Evolutionary conservation across 192 early-diverging fungal genomes (phyloP).

Genomic region (Coemansia sp.): DNA sequence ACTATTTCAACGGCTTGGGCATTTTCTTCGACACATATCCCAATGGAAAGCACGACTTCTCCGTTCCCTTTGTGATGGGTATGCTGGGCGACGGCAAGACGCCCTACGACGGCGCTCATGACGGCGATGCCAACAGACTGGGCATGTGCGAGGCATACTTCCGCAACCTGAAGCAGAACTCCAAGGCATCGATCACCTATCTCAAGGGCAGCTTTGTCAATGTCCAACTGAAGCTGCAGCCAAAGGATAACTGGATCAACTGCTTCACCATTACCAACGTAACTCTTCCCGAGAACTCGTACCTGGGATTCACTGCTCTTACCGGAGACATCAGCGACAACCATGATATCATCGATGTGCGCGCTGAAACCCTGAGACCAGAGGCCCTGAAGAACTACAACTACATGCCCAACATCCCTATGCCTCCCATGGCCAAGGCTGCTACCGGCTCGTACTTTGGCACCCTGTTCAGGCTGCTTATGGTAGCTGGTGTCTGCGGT

Average conservation of each 20-base stretch:
- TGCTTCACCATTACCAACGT: constrained; percentile 84
- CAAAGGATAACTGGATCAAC: constrained; percentile 69
- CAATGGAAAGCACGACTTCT: constrained; percentile 66
- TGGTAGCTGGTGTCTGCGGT: constrained; percentile 42
- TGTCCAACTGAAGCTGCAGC: constrained; percentile 58
- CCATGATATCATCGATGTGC: constrained; percentile 48
- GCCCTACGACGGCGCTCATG: constrained; percentile 79
- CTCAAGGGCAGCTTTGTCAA: constrained; percentile 60
- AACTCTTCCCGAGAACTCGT: constrained; percentile 72
- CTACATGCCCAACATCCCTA: constrained; percentile 18
- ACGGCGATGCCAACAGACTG: constrained; percentile 70
- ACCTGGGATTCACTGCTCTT: constrained; percentile 88
- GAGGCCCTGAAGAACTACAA: constrained; percentile 51
- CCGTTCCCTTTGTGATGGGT: constrained; percentile 88
- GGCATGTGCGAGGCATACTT: constrained; percentile 79
- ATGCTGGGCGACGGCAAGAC: constrained; percentile 93
- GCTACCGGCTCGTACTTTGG: constrained; percentile 24
- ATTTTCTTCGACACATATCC: constrained; percentile 97
- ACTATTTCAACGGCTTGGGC: constrained; percentile 89
- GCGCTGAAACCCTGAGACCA: constrained; percentile 41
- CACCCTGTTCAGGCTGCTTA: constrained; percentile 41
- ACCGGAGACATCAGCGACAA: constrained; percentile 90
- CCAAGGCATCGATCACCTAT: constrained; percentile 73
- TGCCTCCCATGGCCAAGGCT: constrained; percentile 2
- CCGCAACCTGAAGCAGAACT: constrained; percentile 62